Base-by-base conservation (phyloP, 768 basidiomycete species). In the Leccinum rimulosum region DNA sequence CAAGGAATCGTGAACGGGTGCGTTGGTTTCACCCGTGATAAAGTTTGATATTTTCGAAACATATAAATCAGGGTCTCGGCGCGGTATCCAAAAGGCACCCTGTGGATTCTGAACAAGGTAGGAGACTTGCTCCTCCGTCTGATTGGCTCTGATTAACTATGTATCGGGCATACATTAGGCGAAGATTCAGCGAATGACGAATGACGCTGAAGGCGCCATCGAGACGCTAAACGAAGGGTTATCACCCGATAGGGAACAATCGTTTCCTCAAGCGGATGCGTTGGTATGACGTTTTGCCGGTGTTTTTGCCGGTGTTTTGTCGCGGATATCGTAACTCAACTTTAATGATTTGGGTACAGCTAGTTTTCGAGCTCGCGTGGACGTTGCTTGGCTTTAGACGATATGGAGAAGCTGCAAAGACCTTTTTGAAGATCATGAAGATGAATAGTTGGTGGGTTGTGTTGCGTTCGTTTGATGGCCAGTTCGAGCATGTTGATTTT, bases 311-410 rank as follows among this genome's bases (percentile, higher is more conserved):
- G 14, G 14, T 33, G 47, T 10, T 17, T 36, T 14, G 3, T 33
- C 28, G 8, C 35, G 22, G 30, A 49, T 15, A 28, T 19, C 27
- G 7, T 12, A 14, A 11, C 12, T 40, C n/a, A 25, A 45, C 50
- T 1, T 14, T 54, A 43, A n/a, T 43, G 19, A 0, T 33, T 52
- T 17, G n/a, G 15, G 47, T 17, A 28, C 58, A 89, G 87, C 77
- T 92, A 7, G 77, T 83, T 14, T 92, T 90, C 62, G 91, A 93
- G 70, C 78, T 93, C 4, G 89, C 87, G 1, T 92, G 91, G 90
- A 85, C 84, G 15, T 70, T 89, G 1, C 77, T 92, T 3, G 78
- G 84, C 1, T 80, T 88, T 58, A 73, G 86, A 55, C 76, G 80
- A 58, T 90, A 91, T 56, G 73, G 80, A 61, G 88, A 91, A 61